These are phyloP conservation scores for Mycena maculata DNA, from an alignment of 768 basidiomycete genomes.

Conservation along the genomic window DNA sequence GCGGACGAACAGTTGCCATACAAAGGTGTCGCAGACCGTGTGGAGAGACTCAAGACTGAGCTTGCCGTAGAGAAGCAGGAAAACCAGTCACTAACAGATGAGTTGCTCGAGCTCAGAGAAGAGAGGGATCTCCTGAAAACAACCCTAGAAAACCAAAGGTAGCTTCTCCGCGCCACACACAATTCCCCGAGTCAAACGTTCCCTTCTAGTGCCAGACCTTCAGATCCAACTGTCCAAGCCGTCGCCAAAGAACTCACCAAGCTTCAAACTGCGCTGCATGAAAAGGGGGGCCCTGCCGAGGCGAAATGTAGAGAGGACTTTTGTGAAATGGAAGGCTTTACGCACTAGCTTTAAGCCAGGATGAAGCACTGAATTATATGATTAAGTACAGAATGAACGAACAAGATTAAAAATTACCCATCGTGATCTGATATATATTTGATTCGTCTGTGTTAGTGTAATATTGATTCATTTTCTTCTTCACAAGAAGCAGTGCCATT, in stretches of 20 bases:
- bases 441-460: too few species aligned
- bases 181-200: not conserved
- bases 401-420: too few species aligned
- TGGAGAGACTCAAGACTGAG: conserved; percentile 45
- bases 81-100: conserved; percentile 54
- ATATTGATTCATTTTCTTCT: too few species aligned
- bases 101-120: conserved; percentile 55
- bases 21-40: conserved; percentile 49
- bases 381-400: too few species aligned
- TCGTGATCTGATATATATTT: too few species aligned
- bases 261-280: conserved; percentile 11
- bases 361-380: too few species aligned
- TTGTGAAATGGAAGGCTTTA: conserved; percentile 59
- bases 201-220: not conserved
- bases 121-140: conserved; percentile 22
- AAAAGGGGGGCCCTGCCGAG: conserved; percentile 55
- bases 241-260: conserved; percentile 28
- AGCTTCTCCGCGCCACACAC: not conserved
- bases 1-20: conserved; percentile 49
- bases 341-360: too few species aligned
- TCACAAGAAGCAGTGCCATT: too few species aligned
- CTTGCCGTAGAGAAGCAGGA: conserved; percentile 13
- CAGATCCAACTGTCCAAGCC: conserved; percentile 23
- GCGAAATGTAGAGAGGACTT: conserved; percentile 55
- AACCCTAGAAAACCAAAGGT: conserved; percentile 20